Conservation (phyloP, 2,329 filamentous ascomycete genomes). For the Cladosporium sp. region DNA sequence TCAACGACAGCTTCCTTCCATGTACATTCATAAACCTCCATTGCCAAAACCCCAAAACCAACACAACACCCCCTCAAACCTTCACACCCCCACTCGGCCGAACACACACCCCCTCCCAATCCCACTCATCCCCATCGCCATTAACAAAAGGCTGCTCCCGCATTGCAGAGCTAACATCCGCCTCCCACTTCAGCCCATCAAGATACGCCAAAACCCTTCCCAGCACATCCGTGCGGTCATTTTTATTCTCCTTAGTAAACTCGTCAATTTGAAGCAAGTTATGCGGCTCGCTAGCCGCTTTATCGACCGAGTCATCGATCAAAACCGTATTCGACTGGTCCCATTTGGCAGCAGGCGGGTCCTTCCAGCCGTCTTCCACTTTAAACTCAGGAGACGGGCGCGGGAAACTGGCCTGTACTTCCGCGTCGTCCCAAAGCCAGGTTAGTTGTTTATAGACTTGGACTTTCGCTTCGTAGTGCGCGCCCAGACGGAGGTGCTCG, state of each 20-base stretch:
- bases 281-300: slow-evolving; percentile 75
- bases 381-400: background rate
- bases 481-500: slow-evolving; percentile 57
- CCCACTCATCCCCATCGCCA: background rate
- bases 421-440: slow-evolving; percentile 59
- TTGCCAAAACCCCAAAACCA: too few relatives aligned
- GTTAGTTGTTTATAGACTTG: slow-evolving; percentile 87
- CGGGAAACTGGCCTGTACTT: slow-evolving; percentile 41
- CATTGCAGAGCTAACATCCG: slow-evolving; percentile 47
- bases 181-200: slow-evolving; percentile 45
- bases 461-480: slow-evolving; percentile 65
- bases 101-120: background rate
- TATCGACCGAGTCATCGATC: slow-evolving; percentile 78
- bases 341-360: slow-evolving; percentile 49
- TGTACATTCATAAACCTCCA: too few relatives aligned
- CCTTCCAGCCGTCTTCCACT: slow-evolving; percentile 16
- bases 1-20: too few relatives aligned
- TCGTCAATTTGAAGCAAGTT: slow-evolving; percentile 80
- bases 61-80: too few relatives aligned
- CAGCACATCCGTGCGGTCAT: slow-evolving; percentile 38
- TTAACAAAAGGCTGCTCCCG: slow-evolving; percentile 13
- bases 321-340: slow-evolving; percentile 82
- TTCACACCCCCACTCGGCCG: too few relatives aligned
- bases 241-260: slow-evolving; percentile 50
- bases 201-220: slow-evolving; percentile 49